Evolutionary conservation across 2,329 filamentous ascomycete genomes (phyloP).

Genomic region (Grosmannia huntii): DNA sequence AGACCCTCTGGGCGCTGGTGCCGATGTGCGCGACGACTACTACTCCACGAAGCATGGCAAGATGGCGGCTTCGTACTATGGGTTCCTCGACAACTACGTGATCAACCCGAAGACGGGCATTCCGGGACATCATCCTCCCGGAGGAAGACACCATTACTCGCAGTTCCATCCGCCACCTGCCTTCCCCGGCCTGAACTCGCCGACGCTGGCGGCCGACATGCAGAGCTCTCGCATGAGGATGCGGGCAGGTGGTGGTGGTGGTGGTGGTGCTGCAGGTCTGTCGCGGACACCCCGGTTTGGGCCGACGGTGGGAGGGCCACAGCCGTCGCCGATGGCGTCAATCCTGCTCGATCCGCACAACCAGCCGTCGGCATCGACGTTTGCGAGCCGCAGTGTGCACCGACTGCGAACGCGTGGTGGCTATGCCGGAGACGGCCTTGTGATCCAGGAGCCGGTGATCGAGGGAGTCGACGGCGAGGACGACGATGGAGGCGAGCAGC

Average conservation of each 20-base stretch:
- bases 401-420: slow-evolving; percentile 29
- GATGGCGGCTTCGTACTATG: slow-evolving; percentile 94
- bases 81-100: slow-evolving; percentile 86
- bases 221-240: slow-evolving; percentile 35
- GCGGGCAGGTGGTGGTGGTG: slow-evolving; percentile 19
- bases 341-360: slow-evolving; percentile 65
- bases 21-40: slow-evolving; percentile 79
- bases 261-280: slow-evolving; percentile 17
- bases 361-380: slow-evolving; percentile 44
- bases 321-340: slow-evolving; percentile 56
- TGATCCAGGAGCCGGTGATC: slow-evolving; percentile 38
- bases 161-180: slow-evolving; percentile 64
- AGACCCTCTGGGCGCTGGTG: slow-evolving; percentile 18
- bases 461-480: slow-evolving; percentile 22
- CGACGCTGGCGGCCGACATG: slow-evolving; percentile 43
- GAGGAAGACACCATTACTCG: slow-evolving; percentile 52
- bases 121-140: slow-evolving; percentile 45
- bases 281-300: slow-evolving; percentile 31
- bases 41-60: slow-evolving; percentile 93
- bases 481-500: slow-evolving; percentile 22
- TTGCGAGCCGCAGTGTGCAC: slow-evolving; percentile 32
- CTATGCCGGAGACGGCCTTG: slow-evolving; percentile 34
- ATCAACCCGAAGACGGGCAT: slow-evolving; percentile 58
- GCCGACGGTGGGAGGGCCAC: slow-evolving; percentile 21
- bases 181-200: slow-evolving; percentile 59